Conservation (phyloP, 2,329 filamentous ascomycete genomes). For the Penicillium paneum region DNA sequence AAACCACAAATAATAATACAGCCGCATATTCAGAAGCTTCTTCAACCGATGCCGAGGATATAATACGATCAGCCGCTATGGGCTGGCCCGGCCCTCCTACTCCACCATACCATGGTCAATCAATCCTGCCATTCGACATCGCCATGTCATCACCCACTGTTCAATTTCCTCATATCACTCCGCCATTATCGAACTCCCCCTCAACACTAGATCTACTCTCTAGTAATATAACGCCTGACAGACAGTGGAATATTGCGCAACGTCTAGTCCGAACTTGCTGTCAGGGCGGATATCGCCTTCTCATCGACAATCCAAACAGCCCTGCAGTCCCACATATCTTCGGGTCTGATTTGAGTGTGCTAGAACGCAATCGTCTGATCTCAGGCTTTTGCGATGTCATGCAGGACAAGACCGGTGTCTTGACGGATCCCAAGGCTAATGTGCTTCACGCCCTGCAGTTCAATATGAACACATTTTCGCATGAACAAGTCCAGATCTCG, state of each 20-base stretch:
- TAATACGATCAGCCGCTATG: neutral
- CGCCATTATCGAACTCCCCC: conserved; percentile 1
- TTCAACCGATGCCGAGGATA: conserved; percentile 7
- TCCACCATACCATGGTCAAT: conserved; percentile 18
- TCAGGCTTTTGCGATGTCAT: conserved; percentile 13
- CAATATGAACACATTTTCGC: conserved; percentile 9
- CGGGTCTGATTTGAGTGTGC: conserved; percentile 2
- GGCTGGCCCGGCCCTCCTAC: conserved; percentile 8
- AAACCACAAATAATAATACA: conserved; percentile 3
- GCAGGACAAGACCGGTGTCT: conserved; percentile 15
- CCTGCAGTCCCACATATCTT: conserved; percentile 16
- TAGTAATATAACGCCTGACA: conserved; percentile 4
- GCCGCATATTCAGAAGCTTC: neutral
- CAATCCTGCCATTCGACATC: conserved; percentile 16
- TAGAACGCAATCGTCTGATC: conserved; percentile 18
- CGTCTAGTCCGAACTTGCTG: conserved; percentile 24
- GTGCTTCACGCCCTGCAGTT: conserved; percentile 15
- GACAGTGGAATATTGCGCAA: conserved; percentile 19
- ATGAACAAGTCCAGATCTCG: conserved; percentile 10
- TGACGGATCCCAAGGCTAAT: conserved; percentile 14
- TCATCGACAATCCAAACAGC: conserved; percentile 11
- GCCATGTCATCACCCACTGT: conserved; percentile 11
- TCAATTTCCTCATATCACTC: neutral
- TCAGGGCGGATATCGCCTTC: conserved; percentile 20
- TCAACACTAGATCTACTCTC: neutral